Evolutionary conservation across 108 stramenopile genomes (phyloP).

Genomic region (Cylindrotheca closterium): DNA sequence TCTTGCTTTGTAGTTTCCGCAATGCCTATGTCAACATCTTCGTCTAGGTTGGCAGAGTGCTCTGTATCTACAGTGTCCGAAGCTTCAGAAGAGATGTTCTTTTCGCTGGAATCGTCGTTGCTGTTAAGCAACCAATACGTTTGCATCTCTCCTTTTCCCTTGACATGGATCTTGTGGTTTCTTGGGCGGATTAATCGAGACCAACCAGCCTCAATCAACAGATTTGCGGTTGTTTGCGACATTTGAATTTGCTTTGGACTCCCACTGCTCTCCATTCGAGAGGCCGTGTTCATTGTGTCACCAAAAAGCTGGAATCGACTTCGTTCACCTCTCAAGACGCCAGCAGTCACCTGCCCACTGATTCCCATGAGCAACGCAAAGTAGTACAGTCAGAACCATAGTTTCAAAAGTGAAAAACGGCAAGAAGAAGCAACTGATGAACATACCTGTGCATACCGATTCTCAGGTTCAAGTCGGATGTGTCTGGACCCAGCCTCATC

Average conservation of each 20-base stretch:
- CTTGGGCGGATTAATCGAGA: neutral
- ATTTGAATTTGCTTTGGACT: neutral
- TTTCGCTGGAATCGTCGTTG: neutral
- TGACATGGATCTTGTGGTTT: neutral
- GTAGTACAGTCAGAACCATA: neutral
- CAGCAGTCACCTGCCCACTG: too few species aligned
- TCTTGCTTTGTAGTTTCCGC: neutral
- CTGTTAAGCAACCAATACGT: neutral
- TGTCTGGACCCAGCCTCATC: slow-evolving; percentile 1
- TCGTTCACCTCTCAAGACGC: too few species aligned
- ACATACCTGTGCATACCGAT: slow-evolving; percentile 7
- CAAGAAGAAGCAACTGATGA: too few species aligned
- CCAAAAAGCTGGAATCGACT: too few species aligned
- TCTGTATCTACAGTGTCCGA: neutral
- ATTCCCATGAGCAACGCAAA: neutral
- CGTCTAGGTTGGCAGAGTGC: neutral
- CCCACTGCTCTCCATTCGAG: too few species aligned
- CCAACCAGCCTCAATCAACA: neutral
- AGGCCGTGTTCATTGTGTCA: too few species aligned
- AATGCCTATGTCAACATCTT: neutral
- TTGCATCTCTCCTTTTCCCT: too few species aligned
- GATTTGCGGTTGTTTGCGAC: neutral
- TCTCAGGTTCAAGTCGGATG: neutral
- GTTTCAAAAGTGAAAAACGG: too few species aligned
- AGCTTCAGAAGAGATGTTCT: neutral